Base-by-base conservation (phyloP, 2,329 filamentous ascomycete genomes). In the Coniella lustricola region DNA sequence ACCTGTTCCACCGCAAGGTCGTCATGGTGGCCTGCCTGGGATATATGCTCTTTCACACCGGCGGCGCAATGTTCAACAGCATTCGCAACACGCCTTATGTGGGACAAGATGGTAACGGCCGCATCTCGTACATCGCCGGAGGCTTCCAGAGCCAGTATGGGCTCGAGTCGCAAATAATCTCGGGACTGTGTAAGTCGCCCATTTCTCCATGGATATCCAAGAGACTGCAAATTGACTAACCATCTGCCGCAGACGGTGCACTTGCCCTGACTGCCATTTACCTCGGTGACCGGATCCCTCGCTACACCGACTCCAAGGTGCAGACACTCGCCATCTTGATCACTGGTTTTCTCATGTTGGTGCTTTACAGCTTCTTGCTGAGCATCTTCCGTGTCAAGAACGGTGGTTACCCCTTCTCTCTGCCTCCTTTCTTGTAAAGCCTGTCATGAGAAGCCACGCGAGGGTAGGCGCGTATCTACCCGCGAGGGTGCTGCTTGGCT, bases 31-130 rank as follows among this genome's bases (percentile, higher is more conserved):
- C 94, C 60, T 95, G 87, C 67, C 73, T 98, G 57, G 90, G 97
- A 60, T 76, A 83, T 13, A 90, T 98, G 54, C 78, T 98, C 36
- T 75, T 96, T 50, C 98, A 97, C 70, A 96, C 86, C 40, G 93
- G 87, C 59, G 94, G 93, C 34, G 90, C 97, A 69, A 98, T 98
- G 94, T 98, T 94, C 77, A 98, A 97, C 68, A 90, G 96, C 63
- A 98, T 98, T 62, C 82, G 94, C 59, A 91, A 93, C 66, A 88
- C 94, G 3, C 93, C 93, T 3, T 98, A 98, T 60, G 89, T 97
- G 29, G 76, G 82, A 36, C 87, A 85, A 36, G 83, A 97, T 63
- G 88, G 89, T 33, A 82, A 79, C 47, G 93, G 93, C 16, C 90
- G 90, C 4, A 80, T 98, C 54, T 87, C 71, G 62, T 97, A 97